Base-by-base conservation (phyloP, 495 filamentous ascomycete genomes). In the Lichenothelia convexa region DNA sequence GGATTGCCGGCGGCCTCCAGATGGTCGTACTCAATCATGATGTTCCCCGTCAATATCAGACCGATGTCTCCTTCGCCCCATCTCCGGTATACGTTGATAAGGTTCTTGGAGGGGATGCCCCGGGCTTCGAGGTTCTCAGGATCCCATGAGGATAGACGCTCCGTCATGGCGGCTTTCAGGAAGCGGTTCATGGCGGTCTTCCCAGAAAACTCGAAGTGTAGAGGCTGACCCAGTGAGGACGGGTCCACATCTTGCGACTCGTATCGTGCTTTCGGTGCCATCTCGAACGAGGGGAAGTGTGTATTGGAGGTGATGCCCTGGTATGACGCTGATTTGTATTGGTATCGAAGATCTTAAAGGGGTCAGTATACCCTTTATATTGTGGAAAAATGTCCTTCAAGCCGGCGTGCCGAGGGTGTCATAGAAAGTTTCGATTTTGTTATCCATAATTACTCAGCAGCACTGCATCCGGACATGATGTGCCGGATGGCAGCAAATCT, bases 161-260 rank as follows among this genome's bases (percentile, higher is more conserved):
- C 74, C 3, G 70, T 69, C 66, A 74, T 75, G 22, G 74, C 69
- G 19, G 60, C 67, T 51, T 79, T 78, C 44, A 78, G 47, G 44
- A 73, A 67, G 21, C 73, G 60, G 50, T 78, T 80, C 19, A 55
- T 51, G 1, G 68, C 67, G 8, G 62, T 61, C 34, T 57, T 59
- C 34, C 61, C 59, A 32, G 67, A 66, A 60, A 75, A 78, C 24
- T 59, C 45, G 43, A 76, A 73, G 13, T 61, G 40, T 8, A 79
- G 57, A 3, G 71, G 67, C 38, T 68, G 42, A 13, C 59, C 70
- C 19, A 80, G 56, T 8, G 63, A 61, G 7, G 56, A 47, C 2
- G 62, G 46, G 47, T 68, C 62, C 26, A 53, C 54, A 35, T 50
- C 40, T 16, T 47, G 41, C 27, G 62, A 57, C 15, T 45, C 39